phyloP scores from a whole-genome alignment of 2,329 filamentous ascomycete species.

The Ascomycota sp. region DNA sequence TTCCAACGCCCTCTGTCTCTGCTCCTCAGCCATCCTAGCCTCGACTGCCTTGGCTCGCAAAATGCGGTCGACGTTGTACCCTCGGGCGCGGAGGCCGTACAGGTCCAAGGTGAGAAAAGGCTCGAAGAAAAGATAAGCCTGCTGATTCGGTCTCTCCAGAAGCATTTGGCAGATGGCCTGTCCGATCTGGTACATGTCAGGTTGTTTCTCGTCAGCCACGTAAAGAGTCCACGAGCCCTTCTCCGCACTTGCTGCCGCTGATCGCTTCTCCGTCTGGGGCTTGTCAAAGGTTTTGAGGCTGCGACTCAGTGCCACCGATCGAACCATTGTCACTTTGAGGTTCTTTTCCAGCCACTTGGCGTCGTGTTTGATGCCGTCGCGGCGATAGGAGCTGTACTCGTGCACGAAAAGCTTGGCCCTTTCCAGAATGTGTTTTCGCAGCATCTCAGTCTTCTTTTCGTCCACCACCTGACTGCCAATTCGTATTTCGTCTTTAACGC shows the following conservation, averaged over 20 bases:
- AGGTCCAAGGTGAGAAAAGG: conserved; percentile 73
- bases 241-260: conserved; percentile 39
- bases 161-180: conserved; percentile 66
- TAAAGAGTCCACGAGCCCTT: conserved; percentile 44
- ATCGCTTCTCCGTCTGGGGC: conserved; percentile 51
- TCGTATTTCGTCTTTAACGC: conserved; percentile 56
- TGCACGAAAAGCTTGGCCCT: conserved; percentile 76
- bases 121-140: conserved; percentile 77
- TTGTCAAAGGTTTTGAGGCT: conserved; percentile 50
- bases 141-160: conserved; percentile 61
- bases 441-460: conserved; percentile 41
- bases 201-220: conserved; percentile 42
- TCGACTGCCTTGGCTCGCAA: conserved; percentile 71
- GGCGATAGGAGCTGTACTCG: conserved; percentile 44
- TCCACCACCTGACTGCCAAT: conserved; percentile 45
- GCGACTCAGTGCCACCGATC: conserved; percentile 52
- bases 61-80: conserved; percentile 93
- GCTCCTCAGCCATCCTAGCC: conserved; percentile 65
- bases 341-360: conserved; percentile 78
- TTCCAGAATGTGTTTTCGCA: conserved; percentile 69
- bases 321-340: conserved; percentile 54
- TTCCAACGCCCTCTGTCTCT: conserved; percentile 50
- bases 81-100: conserved; percentile 58
- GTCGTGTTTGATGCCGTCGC: conserved; percentile 66
- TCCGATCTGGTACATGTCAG: conserved; percentile 80